phyloP scores from a whole-genome alignment of 352 stramenopile genomes.

The Phytophthora vignae region DNA sequence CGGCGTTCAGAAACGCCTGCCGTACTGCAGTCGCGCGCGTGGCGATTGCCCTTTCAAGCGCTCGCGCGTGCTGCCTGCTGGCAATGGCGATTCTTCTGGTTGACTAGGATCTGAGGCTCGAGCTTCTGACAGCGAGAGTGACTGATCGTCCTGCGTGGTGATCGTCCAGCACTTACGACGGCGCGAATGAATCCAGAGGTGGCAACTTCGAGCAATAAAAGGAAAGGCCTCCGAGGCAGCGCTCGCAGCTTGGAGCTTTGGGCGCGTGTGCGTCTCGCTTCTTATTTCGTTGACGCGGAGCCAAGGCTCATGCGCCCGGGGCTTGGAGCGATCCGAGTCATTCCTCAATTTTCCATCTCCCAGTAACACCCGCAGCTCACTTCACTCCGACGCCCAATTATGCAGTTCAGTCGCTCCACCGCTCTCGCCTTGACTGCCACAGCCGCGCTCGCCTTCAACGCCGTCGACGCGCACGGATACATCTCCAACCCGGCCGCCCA shows the following conservation, averaged over 20 bases:
- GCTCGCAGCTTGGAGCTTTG: background rate
- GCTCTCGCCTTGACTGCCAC: background rate
- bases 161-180: constrained; percentile 17
- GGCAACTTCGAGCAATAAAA: constrained; percentile 8
- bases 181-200: constrained; percentile 12
- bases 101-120: background rate
- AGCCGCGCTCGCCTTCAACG: constrained; percentile 23
- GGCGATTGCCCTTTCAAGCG: constrained; percentile 1
- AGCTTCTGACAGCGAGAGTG: constrained; percentile 17
- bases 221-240: background rate
- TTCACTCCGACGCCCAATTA: background rate
- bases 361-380: constrained; percentile 2
- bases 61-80: constrained; percentile 17
- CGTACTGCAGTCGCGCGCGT: constrained; percentile 8
- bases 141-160: constrained; percentile 1
- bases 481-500: constrained; percentile 50
- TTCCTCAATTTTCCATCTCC: constrained; percentile 32
- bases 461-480: constrained; percentile 58
- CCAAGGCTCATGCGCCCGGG: background rate
- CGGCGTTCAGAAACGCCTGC: constrained; percentile 19
- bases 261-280: background rate
- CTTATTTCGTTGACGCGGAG: constrained; percentile 6
- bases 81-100: constrained; percentile 13
- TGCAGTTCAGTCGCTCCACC: constrained; percentile 20
- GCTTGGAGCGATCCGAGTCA: constrained; percentile 10